Evolutionary conservation across 129 eudicot genomes (phyloP), one percentile per base, ranked within the genome.

Genomic region (Helichrysum umbraculigerum): DNA sequence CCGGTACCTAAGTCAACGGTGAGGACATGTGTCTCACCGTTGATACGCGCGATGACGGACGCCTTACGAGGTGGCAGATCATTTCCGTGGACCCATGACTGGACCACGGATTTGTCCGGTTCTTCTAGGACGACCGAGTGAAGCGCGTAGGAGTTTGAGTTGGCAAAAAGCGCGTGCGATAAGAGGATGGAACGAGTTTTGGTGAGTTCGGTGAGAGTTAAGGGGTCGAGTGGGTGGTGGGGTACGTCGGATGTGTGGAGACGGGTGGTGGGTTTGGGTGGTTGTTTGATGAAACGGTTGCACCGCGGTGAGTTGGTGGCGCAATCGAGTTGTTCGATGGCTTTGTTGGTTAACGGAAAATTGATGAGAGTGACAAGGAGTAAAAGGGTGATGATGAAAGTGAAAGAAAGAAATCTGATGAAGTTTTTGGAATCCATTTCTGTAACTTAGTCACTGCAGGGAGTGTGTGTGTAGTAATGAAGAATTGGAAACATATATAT

Each of bases 171-270:
- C 42, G 82, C 50, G 60, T 91, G 83, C 71, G 88, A 81, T 9
- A 76, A 70, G 28, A 94, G 54, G 73, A 83, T 81, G 41, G 78
- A 16, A 5, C 81, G 81, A 37, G 89, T 81, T 37, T 70, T 76
- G 79, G 86, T 84, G 56, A 94, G 71, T 69, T 94, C 99, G 14
- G 70, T 68, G 68, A 94, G 72, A 64, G 99, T 91, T 62, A 94
- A 87, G 21, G 99, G 97, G 83, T 94, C 99, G 2, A 91, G 92
- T 0, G 99, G 99, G 89, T 91, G 99, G 82, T 41, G 96, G 56
- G 98, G 96, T 41, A 79, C 83, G 84, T 64, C 89, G 86, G 89
- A 7, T 67, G 88, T 66, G 85, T 91, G 91, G 81, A 25, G 85
- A 68, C 52, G 76, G 83, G 33, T 76, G 84, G 57, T 63, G 20